Evolutionary conservation across 257 asterid species (phyloP), one percentile per base, ranked within the genome.

Genomic region (Ajuga chamaepitys): DNA sequence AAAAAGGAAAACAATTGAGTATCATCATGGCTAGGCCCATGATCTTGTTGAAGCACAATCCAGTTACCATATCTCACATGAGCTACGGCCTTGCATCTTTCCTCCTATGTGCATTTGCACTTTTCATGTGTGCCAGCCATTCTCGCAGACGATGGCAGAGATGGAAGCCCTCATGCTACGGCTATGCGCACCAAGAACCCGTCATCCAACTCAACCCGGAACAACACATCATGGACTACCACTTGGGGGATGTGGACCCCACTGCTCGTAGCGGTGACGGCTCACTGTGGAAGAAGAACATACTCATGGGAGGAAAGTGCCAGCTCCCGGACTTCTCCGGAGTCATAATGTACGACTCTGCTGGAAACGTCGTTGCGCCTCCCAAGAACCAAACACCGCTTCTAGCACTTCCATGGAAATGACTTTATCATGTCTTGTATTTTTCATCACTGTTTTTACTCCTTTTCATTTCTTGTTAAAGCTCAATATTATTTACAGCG

Each of bases 311-410:
- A 64, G 95, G 95, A 3, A 87, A 87, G 59, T 87, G 95, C 42
- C 87, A 87, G 80, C 90, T 87, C 64, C 95, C 97, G 0, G 88
- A 90, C 57, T 87, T 87, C 78, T 87, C 92, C 0, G 95, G 97
- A 18, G 95, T 87, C 34, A 90, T 89, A 3, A 76, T 87, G 21
- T 87, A 90, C 64, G 96, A 87, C 60, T 75, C 92, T 18, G 58
- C 79, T 1, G 96, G 95, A 35, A 85, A 78, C 30, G 41, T 71
- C 4, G 72, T 78, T 16, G 47, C 84, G 10, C 81, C 85, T 21
- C 59, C 85, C 38, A 66, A 59, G 61, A 50, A 52, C 22, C 72
- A 73, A 41, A 72, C 1, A 38, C 78, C 86, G 12, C 89, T 77
- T 47, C 78, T 76, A 8, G 87, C 95, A 13, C 95, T 86, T 66